These are phyloP conservation scores for Trametopsis cervina DNA, from an alignment of 768 basidiomycete genomes.

Conservation along the genomic window DNA sequence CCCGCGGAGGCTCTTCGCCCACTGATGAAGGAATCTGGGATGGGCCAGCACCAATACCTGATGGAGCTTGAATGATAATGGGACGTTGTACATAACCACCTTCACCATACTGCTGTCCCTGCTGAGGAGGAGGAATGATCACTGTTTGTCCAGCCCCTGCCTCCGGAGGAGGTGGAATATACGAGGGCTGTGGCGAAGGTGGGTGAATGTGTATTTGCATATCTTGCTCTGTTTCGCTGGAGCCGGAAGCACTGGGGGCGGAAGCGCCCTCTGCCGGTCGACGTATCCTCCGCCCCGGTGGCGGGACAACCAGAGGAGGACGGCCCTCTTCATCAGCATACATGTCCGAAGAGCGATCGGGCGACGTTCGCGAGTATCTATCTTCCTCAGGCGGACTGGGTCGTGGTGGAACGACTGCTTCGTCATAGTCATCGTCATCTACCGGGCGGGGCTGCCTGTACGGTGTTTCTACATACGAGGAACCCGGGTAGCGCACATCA, in stretches of 20 bases:
- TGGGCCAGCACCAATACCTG: background rate
- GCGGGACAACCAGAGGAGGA: too few relatives aligned
- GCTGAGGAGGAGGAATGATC: background rate
- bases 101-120: background rate
- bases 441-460: background rate
- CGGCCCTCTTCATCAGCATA: background rate
- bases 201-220: background rate
- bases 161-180: background rate
- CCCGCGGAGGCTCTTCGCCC: background rate
- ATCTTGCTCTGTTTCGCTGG: background rate
- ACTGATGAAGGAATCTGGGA: background rate
- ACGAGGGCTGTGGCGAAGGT: background rate
- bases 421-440: background rate
- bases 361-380: background rate
- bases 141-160: background rate
- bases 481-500: background rate
- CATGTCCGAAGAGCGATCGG: background rate
- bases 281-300: too few relatives aligned
- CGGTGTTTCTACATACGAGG: background rate
- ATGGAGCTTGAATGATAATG: slow-evolving; percentile 2
- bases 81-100: background rate
- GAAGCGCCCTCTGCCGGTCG: too few relatives aligned
- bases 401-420: slow-evolving; percentile 2
- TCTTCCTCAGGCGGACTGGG: background rate
- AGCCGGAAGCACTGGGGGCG: background rate